phyloP scores from a whole-genome alignment of 1,284 basidiomycete species.

The Trametes polyzona region DNA sequence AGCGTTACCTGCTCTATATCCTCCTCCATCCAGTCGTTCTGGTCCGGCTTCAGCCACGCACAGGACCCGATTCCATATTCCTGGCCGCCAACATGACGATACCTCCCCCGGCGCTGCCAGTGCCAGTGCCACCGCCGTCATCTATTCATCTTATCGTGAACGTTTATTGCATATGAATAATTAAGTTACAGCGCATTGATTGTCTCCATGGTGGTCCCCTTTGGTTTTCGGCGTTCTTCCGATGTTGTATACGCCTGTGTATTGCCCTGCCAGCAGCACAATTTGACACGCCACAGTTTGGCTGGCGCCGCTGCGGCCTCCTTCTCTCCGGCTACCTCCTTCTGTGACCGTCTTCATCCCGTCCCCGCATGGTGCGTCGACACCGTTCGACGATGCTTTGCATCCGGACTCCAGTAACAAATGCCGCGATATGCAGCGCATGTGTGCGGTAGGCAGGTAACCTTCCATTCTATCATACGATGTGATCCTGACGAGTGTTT shows the following conservation, averaged over 20 bases:
- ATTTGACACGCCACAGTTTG: not conserved
- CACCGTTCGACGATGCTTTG: not conserved
- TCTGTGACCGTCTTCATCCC: not conserved
- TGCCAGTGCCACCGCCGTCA: no score
- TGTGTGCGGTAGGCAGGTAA: not conserved
- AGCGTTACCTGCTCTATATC: constrained; percentile 32
- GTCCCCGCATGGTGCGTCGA: no score
- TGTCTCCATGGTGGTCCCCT: constrained; percentile 11
- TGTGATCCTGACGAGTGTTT: not conserved
- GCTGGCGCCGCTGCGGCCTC: not conserved
- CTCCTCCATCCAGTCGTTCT: constrained; percentile 36
- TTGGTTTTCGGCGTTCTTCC: no score
- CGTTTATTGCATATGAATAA: constrained; percentile 17
- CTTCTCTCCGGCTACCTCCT: not conserved
- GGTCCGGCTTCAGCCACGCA: constrained; percentile 37
- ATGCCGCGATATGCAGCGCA: no score
- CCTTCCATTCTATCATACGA: not conserved
- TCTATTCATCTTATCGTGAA: constrained; percentile 9
- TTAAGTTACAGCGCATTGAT: constrained; percentile 17
- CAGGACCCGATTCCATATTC: constrained; percentile 27
- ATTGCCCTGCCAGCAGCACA: constrained; percentile 7
- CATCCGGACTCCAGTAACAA: not conserved
- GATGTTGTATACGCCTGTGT: constrained; percentile 24
- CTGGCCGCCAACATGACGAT: constrained; percentile 46
- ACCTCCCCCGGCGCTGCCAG: no score